Base-by-base conservation (phyloP, 1,284 basidiomycete genomes). In the Lentinula novae-zelandiae region DNA sequence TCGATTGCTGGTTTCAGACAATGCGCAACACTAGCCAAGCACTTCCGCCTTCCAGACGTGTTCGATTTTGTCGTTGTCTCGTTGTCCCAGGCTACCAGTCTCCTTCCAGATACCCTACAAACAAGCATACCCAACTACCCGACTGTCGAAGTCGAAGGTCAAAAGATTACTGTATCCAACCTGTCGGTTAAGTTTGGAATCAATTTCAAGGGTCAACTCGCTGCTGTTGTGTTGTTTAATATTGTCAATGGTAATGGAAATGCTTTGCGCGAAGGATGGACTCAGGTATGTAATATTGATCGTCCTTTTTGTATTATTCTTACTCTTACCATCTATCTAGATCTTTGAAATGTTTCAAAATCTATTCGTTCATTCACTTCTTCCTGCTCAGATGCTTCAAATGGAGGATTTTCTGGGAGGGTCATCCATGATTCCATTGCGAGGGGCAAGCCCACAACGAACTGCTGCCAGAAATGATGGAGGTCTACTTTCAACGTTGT, bases 311-410 rank as follows among this genome's bases (percentile, higher is more conserved):
- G 7, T n/a, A n/a, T 36, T 20, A 40, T 31, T 40, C 8, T 17
- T 8, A 12, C 9, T 46, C 44, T 46, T 13, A 36, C 20, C 39
- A 31, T n/a, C 31, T 27, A 42, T 4, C 54, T 71, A 95, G 88
- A 94, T 99, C 61, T 98, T 99, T 68, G 96, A 98, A 73, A 98
- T 99, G 87, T 95, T 98, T 76, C 92, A 96, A 70, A 98, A 95
- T 39, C 79, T 99, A 27, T 99, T 99, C 76, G 76, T 96, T 49
- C 92, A 98, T 71, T 96, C 95, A 3, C 81, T 99, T 33, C 78
- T 99, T 22, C 96, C 95, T 0, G 83, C 81, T 4, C 81, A 86
- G 57, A 92, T 99, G 87, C 78, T 96, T n/a, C 90, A 93, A 70
- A 96, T 98, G 92, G 94, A 96, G 71, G 96, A 98, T 72, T 98